Evolutionary conservation across 768 basidiomycete genomes (phyloP), one percentile per base, ranked within the genome.

Genomic region (Amanita pallidorosea): DNA sequence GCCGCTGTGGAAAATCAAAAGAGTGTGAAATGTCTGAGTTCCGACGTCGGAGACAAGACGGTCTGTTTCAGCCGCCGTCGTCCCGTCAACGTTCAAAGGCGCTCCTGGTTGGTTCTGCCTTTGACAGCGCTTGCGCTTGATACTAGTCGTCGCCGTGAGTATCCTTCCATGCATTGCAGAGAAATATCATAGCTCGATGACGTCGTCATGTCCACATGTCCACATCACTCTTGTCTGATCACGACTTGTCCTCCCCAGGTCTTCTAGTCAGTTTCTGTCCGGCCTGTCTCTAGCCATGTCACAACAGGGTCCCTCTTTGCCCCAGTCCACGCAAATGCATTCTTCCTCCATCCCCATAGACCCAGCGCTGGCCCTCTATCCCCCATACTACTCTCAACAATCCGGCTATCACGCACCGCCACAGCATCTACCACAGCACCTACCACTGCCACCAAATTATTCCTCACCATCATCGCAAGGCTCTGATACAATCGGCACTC

Each of bases 391-490:
- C 60, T 70, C 75, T 58, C 72, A 68, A 13, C 33, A 33, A 44
- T 7, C 29, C 17, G 45, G 45, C 43, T 79, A 80, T 56, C 72
- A 70, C 38, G 73, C 72, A 31, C 68, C 67, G 34, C 73, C 73
- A 41, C 72, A 70, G 25, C 71, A 73, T 54, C 67, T 77, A 50
- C 68, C 74, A 15, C 77, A 73, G 47, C 83, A 81, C 54, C 71
- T 83, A 34, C 64, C 76, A 8, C 63, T 83, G 36, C 72, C 76
- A 7, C 71, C 74, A 12, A 79, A 69, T 61, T 79, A 85, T 54
- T 83, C 87, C 4, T 87, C 88, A 0, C 86, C 88, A 11, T 88
- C 88, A 9, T 86, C 85, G 0, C 84, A 85, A 58, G 85, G 77
- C 55, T 89, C 88, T 8, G 85, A 88, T 57, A 74, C 82, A 17